phyloP scores from a whole-genome alignment of 306 rosid genomes.

The Inga leiocalycina region DNA sequence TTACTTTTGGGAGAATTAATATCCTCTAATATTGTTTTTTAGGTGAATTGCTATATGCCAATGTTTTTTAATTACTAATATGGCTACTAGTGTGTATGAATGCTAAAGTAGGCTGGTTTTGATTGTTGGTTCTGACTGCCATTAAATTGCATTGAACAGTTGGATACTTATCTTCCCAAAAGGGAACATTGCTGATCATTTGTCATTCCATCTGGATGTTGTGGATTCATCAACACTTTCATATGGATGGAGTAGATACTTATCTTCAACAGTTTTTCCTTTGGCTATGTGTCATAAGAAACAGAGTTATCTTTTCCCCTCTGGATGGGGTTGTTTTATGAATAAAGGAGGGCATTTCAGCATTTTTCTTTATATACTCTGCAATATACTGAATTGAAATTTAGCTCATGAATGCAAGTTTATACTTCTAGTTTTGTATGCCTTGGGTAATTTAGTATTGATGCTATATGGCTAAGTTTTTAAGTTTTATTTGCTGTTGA shows the following conservation, averaged over 20 bases:
- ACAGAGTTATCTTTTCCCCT: too few relatives aligned
- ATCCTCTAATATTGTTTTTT: background rate
- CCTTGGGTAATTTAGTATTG: background rate
- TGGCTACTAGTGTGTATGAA: background rate
- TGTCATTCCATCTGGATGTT: conserved; percentile 83
- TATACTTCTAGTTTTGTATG: background rate
- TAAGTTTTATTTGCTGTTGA: background rate
- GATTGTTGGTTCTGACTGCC: conserved; percentile 18
- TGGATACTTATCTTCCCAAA: conserved; percentile 71
- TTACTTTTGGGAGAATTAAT: background rate
- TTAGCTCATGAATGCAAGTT: background rate
- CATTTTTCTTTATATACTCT: background rate
- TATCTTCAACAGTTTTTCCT: background rate
- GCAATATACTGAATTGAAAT: background rate
- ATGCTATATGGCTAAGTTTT: background rate
- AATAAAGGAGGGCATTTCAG: background rate
- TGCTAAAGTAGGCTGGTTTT: background rate
- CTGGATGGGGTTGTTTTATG: background rate
- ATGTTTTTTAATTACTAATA: background rate
- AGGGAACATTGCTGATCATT: conserved; percentile 75
- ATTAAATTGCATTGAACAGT: conserved; percentile 46
- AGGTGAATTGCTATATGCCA: background rate
- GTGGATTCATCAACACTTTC: conserved; percentile 61
- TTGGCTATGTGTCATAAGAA: too few relatives aligned
- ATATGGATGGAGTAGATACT: conserved; percentile 75